A percentile compares a stretch with the other conserved stretches of the same genome.
Conservation (phyloP, 73 alveolate species). For the Paramecium primaurelia region DNA sequence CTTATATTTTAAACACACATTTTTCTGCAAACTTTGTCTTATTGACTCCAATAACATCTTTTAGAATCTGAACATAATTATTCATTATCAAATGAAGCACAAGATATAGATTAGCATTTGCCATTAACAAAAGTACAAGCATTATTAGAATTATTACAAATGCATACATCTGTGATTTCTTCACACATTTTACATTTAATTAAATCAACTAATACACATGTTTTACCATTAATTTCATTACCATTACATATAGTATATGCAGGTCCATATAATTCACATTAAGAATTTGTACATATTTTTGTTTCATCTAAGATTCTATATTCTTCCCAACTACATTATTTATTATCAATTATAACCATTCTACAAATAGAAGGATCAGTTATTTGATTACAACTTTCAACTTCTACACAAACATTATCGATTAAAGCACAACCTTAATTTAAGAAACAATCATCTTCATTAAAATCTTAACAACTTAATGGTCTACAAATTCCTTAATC, state of each 20-base stretch:
- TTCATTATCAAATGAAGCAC: background rate
- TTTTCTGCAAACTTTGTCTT: background rate
- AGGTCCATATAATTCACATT: constrained; percentile 10
- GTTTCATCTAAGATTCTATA: background rate
- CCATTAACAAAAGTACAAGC: constrained; percentile 30
- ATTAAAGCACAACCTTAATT: background rate
- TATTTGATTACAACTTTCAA: background rate
- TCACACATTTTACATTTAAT: constrained; percentile 37
- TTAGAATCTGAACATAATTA: background rate
- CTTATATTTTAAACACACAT: constrained; percentile 4
- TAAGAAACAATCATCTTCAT: background rate
- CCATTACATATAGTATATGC: constrained; percentile 38
- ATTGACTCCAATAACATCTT: background rate
- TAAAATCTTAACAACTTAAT: background rate
- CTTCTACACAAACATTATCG: background rate
- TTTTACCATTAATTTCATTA: constrained; percentile 34
- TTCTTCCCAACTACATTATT: constrained; percentile 37
- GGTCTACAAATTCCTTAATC: background rate
- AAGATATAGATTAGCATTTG: background rate
- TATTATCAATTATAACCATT: background rate
- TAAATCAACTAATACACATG: background rate
- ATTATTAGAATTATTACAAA: constrained; percentile 33
- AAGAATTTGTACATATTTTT: background rate
- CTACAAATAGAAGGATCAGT: background rate
- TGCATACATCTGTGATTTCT: background rate